Evolutionary conservation across 345 rosid genomes (phyloP), one percentile per base, ranked within the genome.

Genomic region (Murraya paniculata): DNA sequence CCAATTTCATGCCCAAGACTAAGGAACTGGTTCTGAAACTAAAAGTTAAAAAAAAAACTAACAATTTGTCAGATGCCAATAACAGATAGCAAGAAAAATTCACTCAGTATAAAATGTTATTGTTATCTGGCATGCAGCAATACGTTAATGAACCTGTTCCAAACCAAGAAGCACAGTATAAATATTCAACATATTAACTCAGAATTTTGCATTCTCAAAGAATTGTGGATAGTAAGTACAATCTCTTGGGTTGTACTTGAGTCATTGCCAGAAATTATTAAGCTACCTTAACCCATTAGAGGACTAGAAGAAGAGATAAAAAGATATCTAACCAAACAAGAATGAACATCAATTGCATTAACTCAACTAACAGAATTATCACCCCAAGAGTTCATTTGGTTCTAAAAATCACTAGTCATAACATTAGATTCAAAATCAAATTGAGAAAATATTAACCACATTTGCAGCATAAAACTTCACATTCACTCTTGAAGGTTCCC

Each of bases 1-100:
- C n/a, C 81, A 71, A 8, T 27, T 71, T 76, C 78, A 77, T 60
- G 5, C 45, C 38, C 77, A 77, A 50, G 74, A n/a, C n/a, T 58
- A 33, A 74, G 59, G 11, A 36, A 21, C 50, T 38, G 28, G 35
- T 59, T 33, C 86, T 83, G 81, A 72, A 77, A 78, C 60, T 25
- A 16, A 71, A 50, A 27, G 13, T 18, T 45, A 45, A 45, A 57
- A 55, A 21, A 21, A 39, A 72, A 69, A 8, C 18, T 65, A 55
- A n/a, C 66, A 72, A 28, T 55, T 59, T 8, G 16, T 36, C 27
- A 35, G 28, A 11, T 58, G 21, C 58, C 13, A 6, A 72, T 30
- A 71, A 80, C 41, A 59, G 25, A 55, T 56, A 64, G n/a, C 22
- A 33, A 62, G 58, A 74, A 50, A 60, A 64, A 11, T 10, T 36